Percentiles rank a stretch among this genome's conserved stretches.
Evolutionary conservation across 495 filamentous ascomycete species (phyloP).

Genomic region (Ascobolus immersus): DNA sequence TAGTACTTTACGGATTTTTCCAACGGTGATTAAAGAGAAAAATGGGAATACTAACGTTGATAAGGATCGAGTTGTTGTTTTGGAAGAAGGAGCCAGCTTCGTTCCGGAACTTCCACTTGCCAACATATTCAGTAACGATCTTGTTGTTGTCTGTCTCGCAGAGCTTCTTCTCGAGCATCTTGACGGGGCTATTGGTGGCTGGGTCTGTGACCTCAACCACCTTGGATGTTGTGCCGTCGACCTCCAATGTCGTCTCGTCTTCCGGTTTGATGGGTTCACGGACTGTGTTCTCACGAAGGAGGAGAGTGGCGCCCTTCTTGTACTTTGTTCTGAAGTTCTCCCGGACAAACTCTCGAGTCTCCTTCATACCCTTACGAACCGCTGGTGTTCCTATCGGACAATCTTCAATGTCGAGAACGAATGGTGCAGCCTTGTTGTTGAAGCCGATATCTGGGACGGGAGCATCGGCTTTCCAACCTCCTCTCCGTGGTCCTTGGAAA

Average conservation of each 20-base stretch:
- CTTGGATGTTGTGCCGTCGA: not conserved
- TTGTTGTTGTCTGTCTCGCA: conserved; percentile 70
- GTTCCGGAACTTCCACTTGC: conserved; percentile 63
- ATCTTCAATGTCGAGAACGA: conserved; percentile 80
- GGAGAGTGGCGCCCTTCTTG: conserved; percentile 57
- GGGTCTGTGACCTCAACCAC: too few species aligned
- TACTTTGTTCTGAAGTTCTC: conserved; percentile 46
- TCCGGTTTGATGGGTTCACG: conserved; percentile 29
- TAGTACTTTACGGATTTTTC: not conserved
- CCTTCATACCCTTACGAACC: conserved; percentile 46
- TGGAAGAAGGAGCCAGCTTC: conserved; percentile 90
- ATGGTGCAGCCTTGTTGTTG: conserved; percentile 44
- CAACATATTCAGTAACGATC: conserved; percentile 60
- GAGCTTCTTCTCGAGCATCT: conserved; percentile 48
- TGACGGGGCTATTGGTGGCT: too few species aligned
- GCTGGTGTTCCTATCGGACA: conserved; percentile 83
- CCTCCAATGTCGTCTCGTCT: conserved; percentile 6
- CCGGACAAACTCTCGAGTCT: conserved; percentile 43
- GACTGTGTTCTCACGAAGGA: conserved; percentile 64
- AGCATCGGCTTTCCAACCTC: conserved; percentile 16
- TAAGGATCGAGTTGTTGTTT: conserved; percentile 98
- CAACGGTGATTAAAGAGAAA: not conserved
- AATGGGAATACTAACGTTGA: conserved; percentile 15
- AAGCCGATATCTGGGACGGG: conserved; percentile 68
- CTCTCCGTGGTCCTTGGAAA: conserved; percentile 40